phyloP scores from a whole-genome alignment of 768 basidiomycete genomes.

The Phylloporus scabripes region DNA sequence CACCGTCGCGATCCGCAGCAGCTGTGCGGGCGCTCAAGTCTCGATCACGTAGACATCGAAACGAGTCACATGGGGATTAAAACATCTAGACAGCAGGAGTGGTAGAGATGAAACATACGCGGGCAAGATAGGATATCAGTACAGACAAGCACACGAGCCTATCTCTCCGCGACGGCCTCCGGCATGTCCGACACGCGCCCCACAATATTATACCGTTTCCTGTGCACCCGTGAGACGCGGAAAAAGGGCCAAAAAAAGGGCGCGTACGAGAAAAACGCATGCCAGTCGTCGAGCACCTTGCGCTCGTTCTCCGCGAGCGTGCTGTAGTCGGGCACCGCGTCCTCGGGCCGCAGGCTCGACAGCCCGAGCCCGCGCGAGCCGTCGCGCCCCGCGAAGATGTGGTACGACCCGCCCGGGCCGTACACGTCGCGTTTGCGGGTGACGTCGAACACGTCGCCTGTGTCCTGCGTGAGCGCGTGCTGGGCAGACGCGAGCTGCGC shows the following conservation, averaged over 20 bases:
- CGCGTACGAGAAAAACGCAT: slow-evolving; percentile 79
- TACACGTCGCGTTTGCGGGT: slow-evolving; percentile 82
- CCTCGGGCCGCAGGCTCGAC: slow-evolving; percentile 80
- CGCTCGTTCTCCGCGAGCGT: slow-evolving; percentile 60
- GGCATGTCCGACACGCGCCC: slow-evolving; percentile 64
- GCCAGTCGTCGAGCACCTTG: slow-evolving; percentile 87
- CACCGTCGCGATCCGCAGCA: background rate
- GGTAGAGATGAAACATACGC: background rate
- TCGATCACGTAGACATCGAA: background rate
- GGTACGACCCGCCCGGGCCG: slow-evolving; percentile 72
- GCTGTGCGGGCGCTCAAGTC: background rate
- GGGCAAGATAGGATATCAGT: background rate
- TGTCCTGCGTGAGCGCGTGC: slow-evolving; percentile 1
- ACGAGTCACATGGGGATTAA: background rate
- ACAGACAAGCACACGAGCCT: background rate
- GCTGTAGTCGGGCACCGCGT: slow-evolving; percentile 87
- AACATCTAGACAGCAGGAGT: background rate
- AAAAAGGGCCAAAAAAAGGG: background rate
- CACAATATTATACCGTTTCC: slow-evolving; percentile 85
- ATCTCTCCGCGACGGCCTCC: slow-evolving; percentile 24
- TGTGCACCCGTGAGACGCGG: slow-evolving; percentile 19
- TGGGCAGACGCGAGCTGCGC: slow-evolving; percentile 19
- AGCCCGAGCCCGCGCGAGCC: slow-evolving; percentile 84
- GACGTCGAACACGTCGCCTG: slow-evolving; percentile 90
- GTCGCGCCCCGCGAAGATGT: slow-evolving; percentile 91